A percentile compares a stretch with the other conserved stretches of the same genome.
Evolutionary conservation across 2,329 filamentous ascomycete genomes (phyloP).

Genomic region (Fusarium sublunatum): DNA sequence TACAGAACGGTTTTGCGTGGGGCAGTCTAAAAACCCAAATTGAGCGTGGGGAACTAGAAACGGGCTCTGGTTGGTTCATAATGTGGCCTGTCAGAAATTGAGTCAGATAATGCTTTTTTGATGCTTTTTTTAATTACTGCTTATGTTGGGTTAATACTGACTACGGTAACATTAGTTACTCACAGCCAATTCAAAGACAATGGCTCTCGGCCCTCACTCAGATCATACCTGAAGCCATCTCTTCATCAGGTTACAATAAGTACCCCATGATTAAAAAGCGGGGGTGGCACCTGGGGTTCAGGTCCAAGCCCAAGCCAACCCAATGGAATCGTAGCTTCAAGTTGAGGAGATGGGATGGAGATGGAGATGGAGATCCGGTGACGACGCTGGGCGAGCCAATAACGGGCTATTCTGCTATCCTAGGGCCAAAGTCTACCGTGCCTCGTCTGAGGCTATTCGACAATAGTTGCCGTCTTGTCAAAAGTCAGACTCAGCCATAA

Average conservation of each 20-base stretch:
- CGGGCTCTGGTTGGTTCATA: constrained; percentile 19
- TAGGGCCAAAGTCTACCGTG: constrained; percentile 5
- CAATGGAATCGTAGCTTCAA: constrained; percentile 18
- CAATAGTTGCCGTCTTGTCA: constrained; percentile 8
- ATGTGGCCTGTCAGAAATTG: background rate
- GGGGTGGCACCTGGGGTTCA: constrained; percentile 33
- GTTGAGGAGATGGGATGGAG: background rate
- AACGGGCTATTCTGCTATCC: constrained; percentile 9
- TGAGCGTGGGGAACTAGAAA: constrained; percentile 22
- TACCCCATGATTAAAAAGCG: constrained; percentile 36
- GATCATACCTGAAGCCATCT: constrained; percentile 20
- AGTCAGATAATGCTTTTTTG: background rate
- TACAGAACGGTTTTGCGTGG: constrained; percentile 30
- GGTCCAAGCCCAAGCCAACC: constrained; percentile 9
- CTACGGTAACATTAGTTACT: background rate
- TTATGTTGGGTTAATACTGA: background rate
- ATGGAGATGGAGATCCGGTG: constrained; percentile 4
- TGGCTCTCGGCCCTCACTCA: background rate
- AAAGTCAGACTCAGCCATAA: constrained; percentile 12
- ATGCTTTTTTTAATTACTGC: background rate
- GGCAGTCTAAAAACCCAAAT: constrained; percentile 20
- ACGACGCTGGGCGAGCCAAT: background rate
- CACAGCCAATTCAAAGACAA: background rate
- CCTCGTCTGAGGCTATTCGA: constrained; percentile 18
- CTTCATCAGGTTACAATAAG: constrained; percentile 11